Conservation (phyloP, 78 protist species). For the Paulinella micropora region DNA sequence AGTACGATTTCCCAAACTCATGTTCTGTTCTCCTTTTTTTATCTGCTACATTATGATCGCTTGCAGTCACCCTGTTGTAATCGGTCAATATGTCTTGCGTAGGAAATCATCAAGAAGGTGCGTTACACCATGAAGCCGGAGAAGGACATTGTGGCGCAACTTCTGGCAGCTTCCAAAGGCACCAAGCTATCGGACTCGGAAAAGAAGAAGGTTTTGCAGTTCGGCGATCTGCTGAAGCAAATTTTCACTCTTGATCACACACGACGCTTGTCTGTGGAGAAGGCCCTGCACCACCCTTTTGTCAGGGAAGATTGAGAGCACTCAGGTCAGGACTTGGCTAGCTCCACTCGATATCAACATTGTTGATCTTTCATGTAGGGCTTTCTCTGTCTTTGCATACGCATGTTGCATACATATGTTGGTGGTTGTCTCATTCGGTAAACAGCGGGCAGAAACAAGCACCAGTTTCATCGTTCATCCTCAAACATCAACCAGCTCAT, state of each 20-base stretch:
- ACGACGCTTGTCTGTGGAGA: conserved; percentile 15
- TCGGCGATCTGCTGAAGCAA: conserved; percentile 29
- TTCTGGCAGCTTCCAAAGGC: not conserved
- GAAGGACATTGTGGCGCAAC: not conserved
- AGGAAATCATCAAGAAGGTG: not conserved
- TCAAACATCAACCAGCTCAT: too few species aligned
- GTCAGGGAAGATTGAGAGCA: too few species aligned
- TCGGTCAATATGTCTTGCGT: not conserved
- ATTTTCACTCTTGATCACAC: conserved; percentile 27
- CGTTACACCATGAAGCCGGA: not conserved
- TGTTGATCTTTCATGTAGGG: too few species aligned
- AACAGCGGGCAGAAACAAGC: too few species aligned
- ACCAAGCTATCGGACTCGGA: not conserved
- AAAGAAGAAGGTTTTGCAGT: not conserved
- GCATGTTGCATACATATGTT: too few species aligned
- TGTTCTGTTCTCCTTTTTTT: not conserved
- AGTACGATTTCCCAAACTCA: not conserved
- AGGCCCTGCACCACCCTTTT: conserved; percentile 40
- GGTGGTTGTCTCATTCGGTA: too few species aligned
- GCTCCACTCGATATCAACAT: too few species aligned
- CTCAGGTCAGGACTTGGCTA: too few species aligned
- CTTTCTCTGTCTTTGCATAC: too few species aligned
- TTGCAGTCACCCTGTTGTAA: not conserved
- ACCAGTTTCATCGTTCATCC: too few species aligned
- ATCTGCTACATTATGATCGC: not conserved